Conservation (phyloP, 2,329 filamentous ascomycete species). For the Xylariomycetidae sp. region DNA sequence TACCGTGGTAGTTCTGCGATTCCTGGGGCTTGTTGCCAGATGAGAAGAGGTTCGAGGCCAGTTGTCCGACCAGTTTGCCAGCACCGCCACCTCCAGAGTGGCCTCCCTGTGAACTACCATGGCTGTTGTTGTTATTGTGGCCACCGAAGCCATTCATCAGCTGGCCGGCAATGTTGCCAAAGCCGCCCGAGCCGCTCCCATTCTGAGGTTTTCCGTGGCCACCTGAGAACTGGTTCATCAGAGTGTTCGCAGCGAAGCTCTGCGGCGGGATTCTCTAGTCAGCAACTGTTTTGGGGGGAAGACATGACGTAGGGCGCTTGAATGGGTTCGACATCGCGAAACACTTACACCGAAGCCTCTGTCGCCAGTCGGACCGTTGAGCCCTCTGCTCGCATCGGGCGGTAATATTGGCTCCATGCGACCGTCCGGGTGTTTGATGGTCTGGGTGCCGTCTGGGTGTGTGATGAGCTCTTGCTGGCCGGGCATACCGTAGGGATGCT, state of each 20-base stretch:
- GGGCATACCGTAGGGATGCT: conserved; percentile 59
- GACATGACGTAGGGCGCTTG: no score
- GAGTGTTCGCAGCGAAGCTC: conserved; percentile 56
- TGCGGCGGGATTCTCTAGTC: conserved; percentile 24
- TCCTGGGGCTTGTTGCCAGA: conserved; percentile 41
- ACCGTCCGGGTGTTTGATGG: conserved; percentile 54
- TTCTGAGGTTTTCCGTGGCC: conserved; percentile 35
- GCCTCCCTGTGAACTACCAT: conserved; percentile 18
- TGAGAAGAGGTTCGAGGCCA: conserved; percentile 50
- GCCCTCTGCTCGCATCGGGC: conserved; percentile 40
- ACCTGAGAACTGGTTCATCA: conserved; percentile 40
- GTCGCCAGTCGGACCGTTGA: conserved; percentile 49
- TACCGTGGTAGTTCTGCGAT: conserved; percentile 24
- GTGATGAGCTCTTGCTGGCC: conserved; percentile 49
- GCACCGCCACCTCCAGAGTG: conserved; percentile 20
- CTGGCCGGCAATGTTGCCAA: conserved; percentile 42
- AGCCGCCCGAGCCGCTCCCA: conserved; percentile 31
- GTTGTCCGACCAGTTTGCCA: conserved; percentile 51
- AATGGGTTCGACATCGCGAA: conserved; percentile 10
- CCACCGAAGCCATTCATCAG: conserved; percentile 28
- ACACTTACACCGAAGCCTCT: conserved; percentile 59
- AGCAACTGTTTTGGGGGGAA: no score
- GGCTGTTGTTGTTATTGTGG: conserved; percentile 19
- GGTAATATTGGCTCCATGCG: conserved; percentile 54
- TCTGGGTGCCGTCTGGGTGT: conserved; percentile 57